phyloP scores from a whole-genome alignment of 2,329 filamentous ascomycete genomes.

The Cercospora zeina region DNA sequence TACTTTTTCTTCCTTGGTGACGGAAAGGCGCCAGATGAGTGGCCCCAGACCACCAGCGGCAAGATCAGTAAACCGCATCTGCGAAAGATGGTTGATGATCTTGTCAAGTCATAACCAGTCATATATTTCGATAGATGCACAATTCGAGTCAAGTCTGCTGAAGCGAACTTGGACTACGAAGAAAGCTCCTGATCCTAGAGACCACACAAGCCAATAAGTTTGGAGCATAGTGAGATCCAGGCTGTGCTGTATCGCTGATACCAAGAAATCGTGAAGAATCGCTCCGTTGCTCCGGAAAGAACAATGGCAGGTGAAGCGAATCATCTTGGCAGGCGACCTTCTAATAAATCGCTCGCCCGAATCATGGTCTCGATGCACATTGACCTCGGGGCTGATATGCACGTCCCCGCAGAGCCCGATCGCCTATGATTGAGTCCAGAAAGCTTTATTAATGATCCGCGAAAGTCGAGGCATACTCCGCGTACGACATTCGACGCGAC shows the following conservation, averaged over 20 bases:
- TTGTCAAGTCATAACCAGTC: conserved; percentile 14
- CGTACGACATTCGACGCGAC: not conserved
- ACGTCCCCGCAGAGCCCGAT: conserved; percentile 6
- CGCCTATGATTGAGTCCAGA: not conserved
- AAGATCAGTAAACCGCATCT: conserved; percentile 35
- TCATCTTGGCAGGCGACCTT: conserved; percentile 5
- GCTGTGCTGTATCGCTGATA: not conserved
- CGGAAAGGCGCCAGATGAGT: conserved; percentile 30
- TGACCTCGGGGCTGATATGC: conserved; percentile 18
- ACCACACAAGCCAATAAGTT: not conserved
- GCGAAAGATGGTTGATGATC: conserved; percentile 29
- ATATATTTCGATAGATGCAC: not conserved
- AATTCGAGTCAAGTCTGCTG: not conserved
- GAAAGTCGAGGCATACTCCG: not conserved
- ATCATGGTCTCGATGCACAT: conserved; percentile 13
- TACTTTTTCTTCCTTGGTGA: conserved; percentile 34
- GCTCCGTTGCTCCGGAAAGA: not conserved
- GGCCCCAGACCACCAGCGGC: conserved; percentile 35
- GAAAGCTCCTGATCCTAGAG: not conserved
- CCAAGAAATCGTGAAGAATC: not conserved
- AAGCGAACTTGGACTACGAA: not conserved
- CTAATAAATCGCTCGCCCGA: conserved; percentile 6
- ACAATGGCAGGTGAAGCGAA: conserved; percentile 4
- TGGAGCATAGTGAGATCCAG: not conserved
- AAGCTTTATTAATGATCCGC: not conserved